Base-by-base conservation (phyloP, 495 filamentous ascomycete species). In the Penicillium pancosmium region DNA sequence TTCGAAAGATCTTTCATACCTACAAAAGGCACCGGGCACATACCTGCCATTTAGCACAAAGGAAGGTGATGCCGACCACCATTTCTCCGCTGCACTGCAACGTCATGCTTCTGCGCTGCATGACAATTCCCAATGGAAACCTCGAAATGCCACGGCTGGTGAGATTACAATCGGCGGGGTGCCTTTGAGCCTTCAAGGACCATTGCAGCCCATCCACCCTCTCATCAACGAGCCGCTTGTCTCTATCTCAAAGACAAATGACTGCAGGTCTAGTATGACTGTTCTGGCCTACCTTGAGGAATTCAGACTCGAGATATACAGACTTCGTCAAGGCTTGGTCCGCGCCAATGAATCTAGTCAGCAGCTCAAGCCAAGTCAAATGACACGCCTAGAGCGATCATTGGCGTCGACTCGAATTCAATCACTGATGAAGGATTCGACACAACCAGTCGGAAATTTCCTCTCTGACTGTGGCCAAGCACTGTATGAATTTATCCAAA, bases 341-440 rank as follows among this genome's bases (percentile, higher is more conserved):
- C 64, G 58, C 44, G 75, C 76, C 16, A 68, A 79, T 41, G 68
- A 72, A 34, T 71, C 75, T 33, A 72, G 66, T 16, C 72, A 71
- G 38, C 60, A 67, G 18, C 71, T 79, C 13, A 86, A 86, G 61
- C 80, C 86, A 25, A 84, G 83, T 8, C 77, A 84, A 48, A 80
- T 90, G 80, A 90, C 84, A 58, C 81, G 86, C 4, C 72, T 93
- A 16, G 87, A 92, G 70, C 75, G 88, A 50, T 92, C 90, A 10
- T 71, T 84, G 46, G 79, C 84, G 13, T 81, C 83, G 10, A 71
- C 68, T 50, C 80, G 82, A 10, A 80, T 88, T 25, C 80, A 82
- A 21, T 78, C 81, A 10, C 76, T 87, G 18, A 81, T 83, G 54
- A 86, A 86, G 44, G 88, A 92, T 58, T 82, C 87, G 7, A 91